Evolutionary conservation across 108 stramenopile genomes (phyloP).

Genomic region (Conticribra weissflogii): DNA sequence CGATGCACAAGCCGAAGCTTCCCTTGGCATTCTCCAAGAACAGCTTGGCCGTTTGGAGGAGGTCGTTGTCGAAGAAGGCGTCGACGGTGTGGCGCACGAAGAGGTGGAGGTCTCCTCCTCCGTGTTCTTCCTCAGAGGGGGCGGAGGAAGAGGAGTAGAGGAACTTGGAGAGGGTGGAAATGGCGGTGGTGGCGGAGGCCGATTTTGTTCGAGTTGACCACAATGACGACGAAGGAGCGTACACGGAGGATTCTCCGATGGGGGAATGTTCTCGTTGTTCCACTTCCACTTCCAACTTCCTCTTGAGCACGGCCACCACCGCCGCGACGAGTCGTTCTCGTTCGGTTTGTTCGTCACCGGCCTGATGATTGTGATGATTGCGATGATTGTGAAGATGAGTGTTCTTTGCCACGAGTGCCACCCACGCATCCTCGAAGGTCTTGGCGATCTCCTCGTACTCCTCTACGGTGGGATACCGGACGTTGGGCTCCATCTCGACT

Average conservation of each 20-base stretch:
- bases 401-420: slow-evolving; percentile 24
- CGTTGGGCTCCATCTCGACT: slow-evolving; percentile 34
- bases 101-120: slow-evolving; percentile 24
- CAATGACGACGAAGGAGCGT: too few species aligned
- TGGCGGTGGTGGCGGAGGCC: slow-evolving; percentile 11
- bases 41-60: slow-evolving; percentile 60
- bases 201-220: not conserved
- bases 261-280: too few species aligned
- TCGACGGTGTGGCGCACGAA: slow-evolving; percentile 54
- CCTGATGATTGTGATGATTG: too few species aligned
- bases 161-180: slow-evolving; percentile 30
- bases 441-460: slow-evolving; percentile 67
- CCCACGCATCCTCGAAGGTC: slow-evolving; percentile 64
- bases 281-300: not conserved
- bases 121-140: slow-evolving; percentile 20
- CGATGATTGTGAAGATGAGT: too few species aligned
- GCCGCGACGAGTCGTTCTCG: slow-evolving; percentile 14
- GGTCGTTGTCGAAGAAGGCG: slow-evolving; percentile 84
- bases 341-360: too few species aligned
- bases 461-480: slow-evolving; percentile 49
- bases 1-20: slow-evolving; percentile 71
- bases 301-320: slow-evolving; percentile 19
- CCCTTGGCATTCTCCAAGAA: slow-evolving; percentile 80
- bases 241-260: too few species aligned
- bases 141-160: too few species aligned